Base-by-base conservation (phyloP, 257 asterid genomes). In the Solanum raphanifolium region DNA sequence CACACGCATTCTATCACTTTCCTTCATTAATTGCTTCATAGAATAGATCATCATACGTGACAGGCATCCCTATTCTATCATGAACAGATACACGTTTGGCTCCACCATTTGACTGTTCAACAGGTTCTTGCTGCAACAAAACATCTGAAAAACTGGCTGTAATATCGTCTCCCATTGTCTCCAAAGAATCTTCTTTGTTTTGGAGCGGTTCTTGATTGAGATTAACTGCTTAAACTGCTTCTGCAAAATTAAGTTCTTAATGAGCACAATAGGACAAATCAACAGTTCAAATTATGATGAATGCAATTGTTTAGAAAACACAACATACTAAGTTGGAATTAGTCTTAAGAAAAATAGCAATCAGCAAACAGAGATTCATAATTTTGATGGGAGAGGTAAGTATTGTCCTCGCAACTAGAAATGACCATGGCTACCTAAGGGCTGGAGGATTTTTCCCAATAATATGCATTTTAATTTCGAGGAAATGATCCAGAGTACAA, bases 21-120 rank as follows among this genome's bases (percentile, higher is more conserved):
- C 41, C 85, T 90, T 66, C 68, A 27, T 43, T 25, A 55, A 5
- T 90, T 60, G 41, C 85, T 90, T 68, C 85, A 43, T 46, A 27
- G 36, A 93, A 89, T 83, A 95, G 87, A 91, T 94, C 98, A 89
- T 95, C 97, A 81, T 96, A 95, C 8, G 92, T 32, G 86, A 95
- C 95, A 13, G 98, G 98, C 36, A 92, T 69, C 87, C 98, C 91
- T 87, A 96, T 89, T n/a, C 98, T 92, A 68, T 94, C 94, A 83
- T 88, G 98, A 91, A 95, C 97, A 43, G 96, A 86, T 18, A 84
- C 88, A 18, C 90, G 91, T 89, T 91, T 90, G 86, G 88, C 87
- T 87, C 25, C 91, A 86, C 79, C 38, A 32, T 84, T 84, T 1
- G 89, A 58, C 62, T 71, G 85, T 32, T 90, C 92, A 10, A 35